Conservation (phyloP, 805 yeast species). For the Starmerella ratchasimensis region DNA sequence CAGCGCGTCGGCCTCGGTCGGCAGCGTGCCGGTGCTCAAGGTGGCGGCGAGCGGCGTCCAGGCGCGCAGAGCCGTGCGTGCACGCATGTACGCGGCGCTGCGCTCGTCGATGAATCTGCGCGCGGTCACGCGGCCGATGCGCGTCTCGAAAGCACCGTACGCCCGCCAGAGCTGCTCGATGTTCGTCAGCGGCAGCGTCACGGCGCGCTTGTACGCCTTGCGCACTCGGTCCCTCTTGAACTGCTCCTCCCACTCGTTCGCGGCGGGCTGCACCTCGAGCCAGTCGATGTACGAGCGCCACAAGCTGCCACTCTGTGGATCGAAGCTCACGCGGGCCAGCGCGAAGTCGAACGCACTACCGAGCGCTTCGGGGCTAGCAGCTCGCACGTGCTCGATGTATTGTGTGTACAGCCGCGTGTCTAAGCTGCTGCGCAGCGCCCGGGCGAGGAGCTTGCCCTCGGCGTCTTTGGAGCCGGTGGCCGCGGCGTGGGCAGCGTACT, state of each 20-base stretch:
- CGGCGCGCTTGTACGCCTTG: conserved; percentile 52
- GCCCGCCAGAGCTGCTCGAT: conserved; percentile 69
- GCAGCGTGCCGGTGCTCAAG: conserved; percentile 9
- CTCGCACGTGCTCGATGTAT: conserved; percentile 67
- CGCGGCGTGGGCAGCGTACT: conserved; percentile 39
- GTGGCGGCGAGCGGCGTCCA: conserved; percentile 32
- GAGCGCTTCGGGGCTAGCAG: conserved; percentile 65
- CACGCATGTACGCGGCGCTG: conserved; percentile 74
- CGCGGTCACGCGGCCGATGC: conserved; percentile 58
- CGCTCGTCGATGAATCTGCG: conserved; percentile 72
- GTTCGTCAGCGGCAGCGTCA: conserved; percentile 61
- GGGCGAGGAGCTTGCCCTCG: conserved; percentile 51
- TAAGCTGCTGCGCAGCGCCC: conserved; percentile 47
- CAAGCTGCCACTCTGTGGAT: conserved; percentile 51
- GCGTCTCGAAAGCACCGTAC: conserved; percentile 75
- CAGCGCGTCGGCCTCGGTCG: conserved; percentile 2
- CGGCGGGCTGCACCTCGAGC: conserved; percentile 47
- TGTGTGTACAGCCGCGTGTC: conserved; percentile 59
- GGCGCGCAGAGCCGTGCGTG: conserved; percentile 64
- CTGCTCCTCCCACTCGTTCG: conserved; percentile 71
- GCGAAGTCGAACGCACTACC: conserved; percentile 82
- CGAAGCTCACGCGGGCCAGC: conserved; percentile 61
- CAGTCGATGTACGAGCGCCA: conserved; percentile 80
- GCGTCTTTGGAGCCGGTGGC: conserved; percentile 32
- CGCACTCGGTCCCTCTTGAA: conserved; percentile 67